Evolutionary conservation across 2,329 filamentous ascomycete species (phyloP).

Genomic region (Sporothrix pallida): DNA sequence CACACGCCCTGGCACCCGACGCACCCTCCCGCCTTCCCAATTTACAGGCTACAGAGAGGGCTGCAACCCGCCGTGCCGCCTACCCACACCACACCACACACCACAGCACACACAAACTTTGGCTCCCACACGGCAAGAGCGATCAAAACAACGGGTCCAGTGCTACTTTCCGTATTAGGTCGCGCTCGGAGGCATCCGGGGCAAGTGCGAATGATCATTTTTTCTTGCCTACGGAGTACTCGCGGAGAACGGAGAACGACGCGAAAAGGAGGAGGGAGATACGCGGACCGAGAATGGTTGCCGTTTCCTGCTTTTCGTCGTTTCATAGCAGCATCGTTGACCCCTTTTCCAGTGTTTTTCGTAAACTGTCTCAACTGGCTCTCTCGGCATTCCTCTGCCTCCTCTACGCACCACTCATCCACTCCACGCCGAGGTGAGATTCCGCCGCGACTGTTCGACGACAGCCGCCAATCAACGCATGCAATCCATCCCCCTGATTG

Average conservation of each 20-base stretch:
- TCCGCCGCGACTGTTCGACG: background rate
- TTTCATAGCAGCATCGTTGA: background rate
- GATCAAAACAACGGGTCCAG: slow-evolving; percentile 10
- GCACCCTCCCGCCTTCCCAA: background rate
- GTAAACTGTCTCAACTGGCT: background rate
- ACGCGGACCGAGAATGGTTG: background rate
- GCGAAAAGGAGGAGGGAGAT: background rate
- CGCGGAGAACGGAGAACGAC: background rate
- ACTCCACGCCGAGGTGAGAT: background rate
- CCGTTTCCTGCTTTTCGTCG: background rate
- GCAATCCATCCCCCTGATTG: background rate
- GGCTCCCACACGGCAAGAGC: slow-evolving; percentile 17
- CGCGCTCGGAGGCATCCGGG: slow-evolving; percentile 22
- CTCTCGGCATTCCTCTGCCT: slow-evolving; percentile 7
- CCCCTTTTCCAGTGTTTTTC: background rate
- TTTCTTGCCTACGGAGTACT: background rate
- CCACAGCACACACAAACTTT: background rate
- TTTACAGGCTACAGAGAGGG: background rate
- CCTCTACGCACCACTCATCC: background rate
- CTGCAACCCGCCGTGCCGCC: slow-evolving; percentile 17
- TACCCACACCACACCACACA: background rate
- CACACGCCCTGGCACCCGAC: background rate
- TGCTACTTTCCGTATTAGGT: slow-evolving; percentile 19
- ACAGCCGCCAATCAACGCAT: background rate
- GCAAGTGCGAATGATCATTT: background rate